These are phyloP conservation scores for Yamadazyma siamensis DNA, from an alignment of 1,139 yeast species.

Conservation along the genomic window DNA sequence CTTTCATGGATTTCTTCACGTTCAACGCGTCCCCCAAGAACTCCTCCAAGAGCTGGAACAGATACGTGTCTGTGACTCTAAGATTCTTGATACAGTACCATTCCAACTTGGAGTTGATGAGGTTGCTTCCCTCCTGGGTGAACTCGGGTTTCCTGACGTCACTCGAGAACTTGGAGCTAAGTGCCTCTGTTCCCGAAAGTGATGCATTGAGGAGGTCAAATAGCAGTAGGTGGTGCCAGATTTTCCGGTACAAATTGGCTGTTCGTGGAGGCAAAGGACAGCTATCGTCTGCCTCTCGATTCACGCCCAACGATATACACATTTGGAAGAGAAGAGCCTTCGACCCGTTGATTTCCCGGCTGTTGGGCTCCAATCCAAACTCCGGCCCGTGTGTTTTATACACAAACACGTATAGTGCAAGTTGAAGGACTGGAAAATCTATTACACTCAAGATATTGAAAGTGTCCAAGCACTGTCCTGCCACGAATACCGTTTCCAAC, in stretches of 20 bases:
- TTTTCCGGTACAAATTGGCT: conserved; percentile 18
- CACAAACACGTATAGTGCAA: conserved; percentile 22
- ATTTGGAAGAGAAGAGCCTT: conserved; percentile 29
- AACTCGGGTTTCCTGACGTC: not conserved
- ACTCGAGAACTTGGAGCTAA: conserved; percentile 11
- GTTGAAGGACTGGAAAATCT: conserved; percentile 27
- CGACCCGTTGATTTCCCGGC: conserved; percentile 17
- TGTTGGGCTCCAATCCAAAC: conserved; percentile 46
- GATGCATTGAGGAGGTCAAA: conserved; percentile 32
- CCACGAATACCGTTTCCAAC: too few species aligned
- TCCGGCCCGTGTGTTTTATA: conserved; percentile 46
- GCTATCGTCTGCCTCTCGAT: too few species aligned
- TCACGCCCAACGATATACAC: conserved; percentile 38
- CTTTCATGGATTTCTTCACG: conserved; percentile 5
- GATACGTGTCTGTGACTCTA: not conserved
- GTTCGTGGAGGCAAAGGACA: conserved; percentile 12
- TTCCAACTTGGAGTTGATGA: not conserved
- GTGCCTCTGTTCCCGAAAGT: conserved; percentile 33
- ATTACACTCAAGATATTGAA: too few species aligned
- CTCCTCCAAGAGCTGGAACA: conserved; percentile 1
- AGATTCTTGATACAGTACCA: not conserved
- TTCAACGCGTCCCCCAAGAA: conserved; percentile 8
- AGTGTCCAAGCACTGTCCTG: too few species aligned
- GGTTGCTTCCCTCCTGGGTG: not conserved
- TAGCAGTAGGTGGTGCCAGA: conserved; percentile 24